Evolutionary conservation across 768 basidiomycete genomes (phyloP), one percentile per base, ranked within the genome.

Genomic region (Boletus rufocinnamomeus): DNA sequence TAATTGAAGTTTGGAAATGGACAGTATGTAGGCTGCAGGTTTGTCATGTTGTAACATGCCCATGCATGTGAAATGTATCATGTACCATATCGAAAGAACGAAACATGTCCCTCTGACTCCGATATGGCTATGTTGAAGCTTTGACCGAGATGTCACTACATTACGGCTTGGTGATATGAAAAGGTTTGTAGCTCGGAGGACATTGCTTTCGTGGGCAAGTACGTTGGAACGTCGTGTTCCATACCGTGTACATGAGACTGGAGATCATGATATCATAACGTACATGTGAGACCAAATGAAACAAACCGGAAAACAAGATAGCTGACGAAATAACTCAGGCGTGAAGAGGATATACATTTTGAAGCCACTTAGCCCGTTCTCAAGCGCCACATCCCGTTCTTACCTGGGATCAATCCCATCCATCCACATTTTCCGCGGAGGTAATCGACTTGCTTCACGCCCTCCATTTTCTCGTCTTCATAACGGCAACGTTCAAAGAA

Each of bases 331-430:
- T 28, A 28, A 28, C 14, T 17, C 25, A 45, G 13, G 13, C 9
- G 21, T 40, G 9, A 47, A 30, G 27, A 38, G 34, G 30, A 19
- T 30, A 61, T 52, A 27, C 30, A 25, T 25, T 43, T 47, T 0
- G 16, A 52, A 43, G 1, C 21, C 68, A 46, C 58, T 74, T 52
- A 66, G 21, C 70, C 75, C 40, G 83, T 80, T 72, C 82, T 87
- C 67, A 89, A 79, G 71, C 87, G 83, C 84, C 85, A 88, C 72
- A 83, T 76, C 9, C 87, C 87, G 35, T 81, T 78, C 63, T 76
- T 80, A 2, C 80, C 80, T 52, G 80, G 78, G 49, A 69, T 69
- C 57, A 89, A 69, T 8, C 88, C 88, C 55, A 79, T 73, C 69
- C 87, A 81, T 10, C 82, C 65, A 48, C 74, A 70, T 58, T 79